phyloP scores from a whole-genome alignment of 2,329 filamentous ascomycete genomes.

The Ophiostoma montium region DNA sequence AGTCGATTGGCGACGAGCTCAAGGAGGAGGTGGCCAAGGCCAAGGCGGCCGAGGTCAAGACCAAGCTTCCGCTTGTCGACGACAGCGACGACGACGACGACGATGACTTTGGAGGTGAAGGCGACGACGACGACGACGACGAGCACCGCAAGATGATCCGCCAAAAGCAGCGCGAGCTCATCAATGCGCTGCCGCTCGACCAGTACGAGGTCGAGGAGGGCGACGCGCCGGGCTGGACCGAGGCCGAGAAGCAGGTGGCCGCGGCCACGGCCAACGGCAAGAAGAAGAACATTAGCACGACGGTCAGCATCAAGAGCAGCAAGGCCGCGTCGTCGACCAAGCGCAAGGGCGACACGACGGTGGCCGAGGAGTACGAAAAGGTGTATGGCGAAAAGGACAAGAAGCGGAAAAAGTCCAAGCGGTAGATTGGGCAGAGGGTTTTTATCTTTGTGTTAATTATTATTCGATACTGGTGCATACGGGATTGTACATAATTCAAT shows the following conservation, averaged over 20 bases:
- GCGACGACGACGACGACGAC: slow-evolving; percentile 61
- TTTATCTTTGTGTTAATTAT: not conserved
- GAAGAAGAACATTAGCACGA: slow-evolving; percentile 35
- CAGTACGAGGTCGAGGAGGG: slow-evolving; percentile 56
- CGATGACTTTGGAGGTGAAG: slow-evolving; percentile 55
- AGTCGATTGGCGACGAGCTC: slow-evolving; percentile 65
- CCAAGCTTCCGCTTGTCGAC: not conserved
- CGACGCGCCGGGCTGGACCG: slow-evolving; percentile 47
- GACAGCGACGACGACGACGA: slow-evolving; percentile 44
- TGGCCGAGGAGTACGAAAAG: slow-evolving; percentile 48
- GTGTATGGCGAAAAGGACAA: slow-evolving; percentile 36
- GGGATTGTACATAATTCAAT: slow-evolving; percentile 4
- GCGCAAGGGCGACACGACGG: slow-evolving; percentile 47
- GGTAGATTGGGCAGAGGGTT: slow-evolving; percentile 17
- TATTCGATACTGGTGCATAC: not conserved
- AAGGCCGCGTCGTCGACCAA: slow-evolving; percentile 41
- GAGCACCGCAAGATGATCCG: slow-evolving; percentile 57
- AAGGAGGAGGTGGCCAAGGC: slow-evolving; percentile 22
- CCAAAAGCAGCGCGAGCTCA: slow-evolving; percentile 62
- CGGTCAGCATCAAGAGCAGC: slow-evolving; percentile 69
- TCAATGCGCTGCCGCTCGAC: slow-evolving; percentile 80
- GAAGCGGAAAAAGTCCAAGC: slow-evolving; percentile 21
- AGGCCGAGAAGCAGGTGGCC: slow-evolving; percentile 62
- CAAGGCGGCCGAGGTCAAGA: not conserved
- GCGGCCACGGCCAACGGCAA: slow-evolving; percentile 29